phyloP scores from a whole-genome alignment of 2,329 filamentous ascomycete genomes.

The Dryadomyces quercivorus region DNA sequence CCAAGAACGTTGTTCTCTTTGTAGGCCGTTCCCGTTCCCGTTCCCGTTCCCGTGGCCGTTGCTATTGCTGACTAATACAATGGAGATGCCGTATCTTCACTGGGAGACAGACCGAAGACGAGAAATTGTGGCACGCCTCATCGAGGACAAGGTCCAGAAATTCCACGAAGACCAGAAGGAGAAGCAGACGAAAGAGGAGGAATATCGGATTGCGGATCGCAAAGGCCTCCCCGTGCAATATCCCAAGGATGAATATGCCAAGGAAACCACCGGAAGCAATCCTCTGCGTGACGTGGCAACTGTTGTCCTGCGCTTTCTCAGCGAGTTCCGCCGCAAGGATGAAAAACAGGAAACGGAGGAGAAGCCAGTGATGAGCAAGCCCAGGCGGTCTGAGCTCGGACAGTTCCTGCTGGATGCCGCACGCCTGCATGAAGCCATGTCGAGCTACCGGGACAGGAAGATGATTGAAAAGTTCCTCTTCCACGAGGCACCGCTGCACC shows the following conservation, averaged over 20 bases:
- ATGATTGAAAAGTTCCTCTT: constrained; percentile 22
- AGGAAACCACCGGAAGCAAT: too few species aligned
- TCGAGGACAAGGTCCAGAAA: constrained; percentile 11
- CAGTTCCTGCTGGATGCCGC: constrained; percentile 21
- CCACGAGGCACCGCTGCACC: constrained; percentile 24
- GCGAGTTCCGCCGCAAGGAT: too few species aligned
- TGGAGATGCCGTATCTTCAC: constrained; percentile 27
- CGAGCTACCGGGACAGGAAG: constrained; percentile 21
- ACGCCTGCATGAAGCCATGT: constrained; percentile 23
- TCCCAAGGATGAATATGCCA: too few species aligned
- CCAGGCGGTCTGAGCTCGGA: too few species aligned
- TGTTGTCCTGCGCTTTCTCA: not conserved
- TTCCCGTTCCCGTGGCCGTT: not conserved
- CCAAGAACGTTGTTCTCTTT: constrained; percentile 19
- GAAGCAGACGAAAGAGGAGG: constrained; percentile 4
- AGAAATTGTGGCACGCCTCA: constrained; percentile 16
- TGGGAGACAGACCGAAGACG: constrained; percentile 26
- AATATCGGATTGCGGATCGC: constrained; percentile 1
- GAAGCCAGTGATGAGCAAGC: too few species aligned
- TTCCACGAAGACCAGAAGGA: not conserved
- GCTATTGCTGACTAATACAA: not conserved
- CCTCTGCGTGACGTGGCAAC: too few species aligned
- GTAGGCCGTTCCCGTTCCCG: constrained; percentile 12
- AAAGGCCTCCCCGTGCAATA: too few species aligned
- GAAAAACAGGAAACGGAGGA: too few species aligned